Conservation (phyloP, 1,139 yeast genomes). For the Kodamaea arcana region DNA sequence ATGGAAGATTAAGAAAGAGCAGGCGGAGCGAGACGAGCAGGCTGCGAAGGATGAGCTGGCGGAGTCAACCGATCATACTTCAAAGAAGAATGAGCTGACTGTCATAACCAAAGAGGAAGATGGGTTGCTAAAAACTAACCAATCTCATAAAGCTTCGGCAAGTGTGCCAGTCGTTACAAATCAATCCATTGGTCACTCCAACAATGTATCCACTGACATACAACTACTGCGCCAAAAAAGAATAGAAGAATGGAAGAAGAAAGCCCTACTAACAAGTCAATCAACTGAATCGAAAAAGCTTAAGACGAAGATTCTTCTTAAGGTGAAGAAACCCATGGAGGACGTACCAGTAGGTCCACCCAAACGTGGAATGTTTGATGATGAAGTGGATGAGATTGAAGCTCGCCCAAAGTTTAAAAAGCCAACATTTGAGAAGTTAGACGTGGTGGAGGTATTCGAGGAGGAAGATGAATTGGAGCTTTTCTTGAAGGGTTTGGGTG, state of each 20-base stretch:
- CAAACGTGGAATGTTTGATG: constrained; percentile 13
- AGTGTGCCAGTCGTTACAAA: background rate
- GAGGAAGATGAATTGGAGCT: constrained; percentile 9
- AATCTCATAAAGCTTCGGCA: background rate
- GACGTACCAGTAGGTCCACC: background rate
- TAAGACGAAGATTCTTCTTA: constrained; percentile 4
- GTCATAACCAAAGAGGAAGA: background rate
- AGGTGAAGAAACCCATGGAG: constrained; percentile 2
- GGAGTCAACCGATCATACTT: background rate
- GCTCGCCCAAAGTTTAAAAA: constrained; percentile 22
- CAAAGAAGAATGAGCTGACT: background rate
- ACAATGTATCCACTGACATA: constrained; percentile 11
- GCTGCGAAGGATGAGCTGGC: background rate
- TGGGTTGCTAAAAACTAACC: background rate
- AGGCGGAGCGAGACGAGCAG: constrained; percentile 11
- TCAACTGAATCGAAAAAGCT: constrained; percentile 2
- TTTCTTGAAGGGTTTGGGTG: constrained; percentile 2
- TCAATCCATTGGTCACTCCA: constrained; percentile 1
- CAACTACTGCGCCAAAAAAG: constrained; percentile 23
- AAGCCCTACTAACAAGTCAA: constrained; percentile 13
- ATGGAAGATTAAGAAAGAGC: constrained; percentile 38
- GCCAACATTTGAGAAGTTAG: constrained; percentile 15
- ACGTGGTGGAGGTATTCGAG: background rate
- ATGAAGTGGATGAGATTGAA: constrained; percentile 15
- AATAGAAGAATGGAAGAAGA: constrained; percentile 41